Percentiles rank a stretch among this genome's conserved stretches.
phyloP scores from a whole-genome alignment of 2,329 filamentous ascomycete genomes.

The Fusarium torreyae region DNA sequence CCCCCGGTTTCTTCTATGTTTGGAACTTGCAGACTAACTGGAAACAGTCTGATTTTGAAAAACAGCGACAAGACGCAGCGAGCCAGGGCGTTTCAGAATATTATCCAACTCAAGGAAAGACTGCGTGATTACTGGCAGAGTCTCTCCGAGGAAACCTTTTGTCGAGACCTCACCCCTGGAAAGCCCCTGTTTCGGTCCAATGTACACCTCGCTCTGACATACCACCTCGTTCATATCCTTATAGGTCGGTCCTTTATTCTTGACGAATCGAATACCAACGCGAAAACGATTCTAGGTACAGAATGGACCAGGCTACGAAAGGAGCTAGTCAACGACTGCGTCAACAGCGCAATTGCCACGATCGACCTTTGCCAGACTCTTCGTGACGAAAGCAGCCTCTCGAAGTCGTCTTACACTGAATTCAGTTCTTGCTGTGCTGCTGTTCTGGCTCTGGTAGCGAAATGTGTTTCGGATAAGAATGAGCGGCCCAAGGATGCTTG shows the following conservation, averaged over 20 bases:
- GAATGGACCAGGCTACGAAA: constrained; percentile 22
- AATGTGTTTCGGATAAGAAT: constrained; percentile 25
- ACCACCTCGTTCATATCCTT: constrained; percentile 39
- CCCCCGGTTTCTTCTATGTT: neutral
- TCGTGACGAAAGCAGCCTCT: constrained; percentile 26
- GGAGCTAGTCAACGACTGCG: constrained; percentile 29
- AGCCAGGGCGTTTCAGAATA: constrained; percentile 8
- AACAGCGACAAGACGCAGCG: constrained; percentile 16
- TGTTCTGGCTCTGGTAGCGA: constrained; percentile 30
- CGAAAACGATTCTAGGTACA: neutral
- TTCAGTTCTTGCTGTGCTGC: constrained; percentile 43
- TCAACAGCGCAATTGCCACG: constrained; percentile 27
- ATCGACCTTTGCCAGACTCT: constrained; percentile 41
- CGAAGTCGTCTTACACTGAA: constrained; percentile 43
- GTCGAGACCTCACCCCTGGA: constrained; percentile 37
- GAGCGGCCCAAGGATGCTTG: constrained; percentile 4
- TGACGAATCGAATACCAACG: constrained; percentile 11
- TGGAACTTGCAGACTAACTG: constrained; percentile 1
- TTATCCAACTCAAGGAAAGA: constrained; percentile 21
- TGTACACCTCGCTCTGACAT: constrained; percentile 40
- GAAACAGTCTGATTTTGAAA: constrained; percentile 21
- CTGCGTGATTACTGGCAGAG: constrained; percentile 33
- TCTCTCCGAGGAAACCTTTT: constrained; percentile 36
- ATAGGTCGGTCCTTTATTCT: constrained; percentile 43
- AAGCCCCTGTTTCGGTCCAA: constrained; percentile 44